Evolutionary conservation across 345 rosid species (phyloP).

Genomic region (Lagerstroemia speciosa): DNA sequence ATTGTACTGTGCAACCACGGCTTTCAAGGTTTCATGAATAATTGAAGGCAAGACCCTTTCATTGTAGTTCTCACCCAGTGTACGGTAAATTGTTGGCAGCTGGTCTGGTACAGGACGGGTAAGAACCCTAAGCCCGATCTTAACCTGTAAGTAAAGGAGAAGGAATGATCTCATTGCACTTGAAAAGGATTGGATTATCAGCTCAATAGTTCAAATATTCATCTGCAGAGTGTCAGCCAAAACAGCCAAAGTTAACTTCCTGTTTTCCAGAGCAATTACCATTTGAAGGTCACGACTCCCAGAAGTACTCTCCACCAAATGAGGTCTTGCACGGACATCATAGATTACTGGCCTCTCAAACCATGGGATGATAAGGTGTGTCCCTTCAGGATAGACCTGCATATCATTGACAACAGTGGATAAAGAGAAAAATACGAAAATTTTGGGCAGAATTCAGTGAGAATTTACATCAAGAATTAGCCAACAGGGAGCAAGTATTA

Average conservation of each 20-base stretch:
- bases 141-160: constrained; percentile 44
- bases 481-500: neutral
- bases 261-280: constrained; percentile 28
- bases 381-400: constrained; percentile 98
- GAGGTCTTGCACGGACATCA: constrained; percentile 96
- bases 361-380: constrained; percentile 91
- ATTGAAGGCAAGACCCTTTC: constrained; percentile 95
- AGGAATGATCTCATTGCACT: neutral
- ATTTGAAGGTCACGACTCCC: constrained; percentile 98
- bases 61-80: constrained; percentile 79
- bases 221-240: neutral
- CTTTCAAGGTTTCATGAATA: constrained; percentile 84
- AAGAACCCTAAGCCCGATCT: constrained; percentile 92
- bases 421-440: neutral
- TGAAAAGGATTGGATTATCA: neutral
- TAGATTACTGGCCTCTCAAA: constrained; percentile 87
- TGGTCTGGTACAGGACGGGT: constrained; percentile 73
- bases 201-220: neutral
- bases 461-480: neutral
- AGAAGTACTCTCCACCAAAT: constrained; percentile 82
- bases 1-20: constrained; percentile 96
- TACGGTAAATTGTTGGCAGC: constrained; percentile 69
- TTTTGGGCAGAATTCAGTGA: neutral
- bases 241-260: neutral
- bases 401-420: neutral